Base-by-base conservation (phyloP, 139 green algal genomes). In the Auxenochlorella pyrenoidosa region DNA sequence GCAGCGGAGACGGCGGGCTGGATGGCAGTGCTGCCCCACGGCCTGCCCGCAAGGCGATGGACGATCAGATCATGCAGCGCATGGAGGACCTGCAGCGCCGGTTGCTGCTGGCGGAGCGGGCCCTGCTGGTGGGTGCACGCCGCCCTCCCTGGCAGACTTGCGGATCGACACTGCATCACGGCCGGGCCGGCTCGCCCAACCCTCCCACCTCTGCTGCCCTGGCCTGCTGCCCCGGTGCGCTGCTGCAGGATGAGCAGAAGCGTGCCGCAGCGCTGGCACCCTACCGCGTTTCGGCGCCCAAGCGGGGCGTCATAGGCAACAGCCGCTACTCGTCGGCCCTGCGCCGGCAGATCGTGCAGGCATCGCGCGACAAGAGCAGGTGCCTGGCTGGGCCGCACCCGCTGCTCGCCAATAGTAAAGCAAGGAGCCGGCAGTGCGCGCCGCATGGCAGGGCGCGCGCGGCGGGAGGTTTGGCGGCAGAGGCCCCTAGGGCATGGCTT, bases 271-370 rank as follows among this genome's bases (percentile, higher is more conserved):
- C 78, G 28, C 87, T 96, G 89, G 58, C 79, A 40, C 94, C 94
- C 10, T 96, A 90, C 82, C 87, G 92, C 22, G 93, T 96, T 24
- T 24, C 94, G 12, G 68, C 87, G 0, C 94, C 94, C 59, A 90
- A 84, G 68, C 66, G 88, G 2, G 94, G 94, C 44, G 89, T 96
- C 79, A 86, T 96, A 1, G 94, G 94, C 66, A 93, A 79, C 82
- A 92, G 82, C 38, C 89, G 89, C 63, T 96, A 95, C 73, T 91
- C 93, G 5, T 86, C 94, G 68, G 63, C 87, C 24, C 89, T 96
- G 79, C 87, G 93, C 26, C 72, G 63, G 28, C 66, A 92, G 68
- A 91, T 95, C 68, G 79, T 95, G 51, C 43, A 72, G 34, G 92
- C 92, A 0, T 88, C 92, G 4, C 86, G 86, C 4, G 92, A 94